Percentiles rank a stretch among this genome's conserved stretches.
phyloP scores from a whole-genome alignment of 139 green algal genomes.

The Bryopsis sp. region DNA sequence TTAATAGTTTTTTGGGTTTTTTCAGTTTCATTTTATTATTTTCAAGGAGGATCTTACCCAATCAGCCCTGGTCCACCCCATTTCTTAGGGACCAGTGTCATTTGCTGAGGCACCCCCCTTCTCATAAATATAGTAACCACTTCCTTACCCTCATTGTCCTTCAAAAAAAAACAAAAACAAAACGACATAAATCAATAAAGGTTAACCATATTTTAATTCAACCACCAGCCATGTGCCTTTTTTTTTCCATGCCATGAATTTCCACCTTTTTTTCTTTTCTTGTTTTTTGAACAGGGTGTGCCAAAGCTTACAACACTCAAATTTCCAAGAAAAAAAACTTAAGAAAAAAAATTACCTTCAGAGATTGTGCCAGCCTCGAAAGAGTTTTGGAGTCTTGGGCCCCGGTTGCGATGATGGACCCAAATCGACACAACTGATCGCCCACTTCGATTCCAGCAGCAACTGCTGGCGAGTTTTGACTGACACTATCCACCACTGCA shows the following conservation, averaged over 20 bases:
- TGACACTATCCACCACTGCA: slow-evolving; percentile 70
- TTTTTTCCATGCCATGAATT: not conserved
- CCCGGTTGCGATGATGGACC: not conserved
- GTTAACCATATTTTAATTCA: slow-evolving; percentile 25
- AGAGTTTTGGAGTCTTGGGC: not conserved
- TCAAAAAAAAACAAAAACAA: slow-evolving; percentile 31
- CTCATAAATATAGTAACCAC: slow-evolving; percentile 53
- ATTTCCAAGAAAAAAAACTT: no score
- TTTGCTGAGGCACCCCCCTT: slow-evolving; percentile 23
- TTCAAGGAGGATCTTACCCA: slow-evolving; percentile 44
- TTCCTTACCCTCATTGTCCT: slow-evolving; percentile 28
- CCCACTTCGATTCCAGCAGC: slow-evolving; percentile 46
- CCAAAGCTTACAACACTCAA: not conserved
- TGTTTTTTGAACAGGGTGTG: not conserved
- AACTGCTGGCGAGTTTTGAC: slow-evolving; percentile 43
- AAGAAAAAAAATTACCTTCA: not conserved
- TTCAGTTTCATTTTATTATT: no score
- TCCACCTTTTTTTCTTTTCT: slow-evolving; percentile 3
- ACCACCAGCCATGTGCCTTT: not conserved
- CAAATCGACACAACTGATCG: slow-evolving; percentile 56
- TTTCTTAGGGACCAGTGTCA: slow-evolving; percentile 45
- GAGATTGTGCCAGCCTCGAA: not conserved
- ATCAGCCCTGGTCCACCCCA: slow-evolving; percentile 66
- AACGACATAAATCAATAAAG: slow-evolving; percentile 47
- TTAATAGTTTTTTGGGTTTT: no score